These are phyloP conservation scores for Tilletia setariae DNA, from an alignment of 1,284 basidiomycete genomes.

Conservation along the genomic window DNA sequence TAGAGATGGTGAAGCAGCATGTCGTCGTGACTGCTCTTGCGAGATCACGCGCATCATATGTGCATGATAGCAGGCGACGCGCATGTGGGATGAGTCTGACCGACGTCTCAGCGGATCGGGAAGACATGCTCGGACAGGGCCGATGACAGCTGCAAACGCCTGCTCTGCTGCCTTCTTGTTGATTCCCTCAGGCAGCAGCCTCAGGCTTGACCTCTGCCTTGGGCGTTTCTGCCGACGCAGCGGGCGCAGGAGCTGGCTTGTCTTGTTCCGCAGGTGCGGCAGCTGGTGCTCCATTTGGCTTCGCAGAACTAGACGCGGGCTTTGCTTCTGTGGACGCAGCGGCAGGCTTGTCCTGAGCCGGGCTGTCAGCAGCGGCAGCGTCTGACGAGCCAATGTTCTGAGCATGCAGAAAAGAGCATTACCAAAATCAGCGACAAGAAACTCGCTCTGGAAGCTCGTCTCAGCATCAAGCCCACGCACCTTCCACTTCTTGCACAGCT, in stretches of 20 bases:
- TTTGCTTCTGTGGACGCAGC: neutral
- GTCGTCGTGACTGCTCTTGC: too few relatives aligned
- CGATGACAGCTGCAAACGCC: too few relatives aligned
- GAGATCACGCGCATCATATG: too few relatives aligned
- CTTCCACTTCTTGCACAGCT: slow-evolving; percentile 57
- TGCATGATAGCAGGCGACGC: too few relatives aligned
- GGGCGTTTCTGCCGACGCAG: neutral
- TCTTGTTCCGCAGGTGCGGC: slow-evolving; percentile 7
- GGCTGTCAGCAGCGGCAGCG: slow-evolving; percentile 5
- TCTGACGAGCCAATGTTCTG: neutral
- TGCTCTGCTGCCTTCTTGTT: too few relatives aligned
- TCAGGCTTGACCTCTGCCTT: neutral
- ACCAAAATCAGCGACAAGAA: neutral
- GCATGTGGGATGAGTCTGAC: too few relatives aligned
- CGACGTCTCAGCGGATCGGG: too few relatives aligned
- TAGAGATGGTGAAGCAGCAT: too few relatives aligned
- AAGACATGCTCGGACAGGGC: too few relatives aligned
- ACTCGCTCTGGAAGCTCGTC: neutral
- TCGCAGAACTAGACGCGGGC: neutral
- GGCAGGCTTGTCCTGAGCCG: slow-evolving; percentile 9
- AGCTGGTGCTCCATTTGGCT: neutral
- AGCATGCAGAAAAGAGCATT: neutral
- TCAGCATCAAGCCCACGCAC: neutral
- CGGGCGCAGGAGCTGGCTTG: slow-evolving; percentile 10
- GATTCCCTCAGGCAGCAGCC: neutral